Base-by-base conservation (phyloP, 202 grass and related monocot genomes). In the Musa balbisiana region DNA sequence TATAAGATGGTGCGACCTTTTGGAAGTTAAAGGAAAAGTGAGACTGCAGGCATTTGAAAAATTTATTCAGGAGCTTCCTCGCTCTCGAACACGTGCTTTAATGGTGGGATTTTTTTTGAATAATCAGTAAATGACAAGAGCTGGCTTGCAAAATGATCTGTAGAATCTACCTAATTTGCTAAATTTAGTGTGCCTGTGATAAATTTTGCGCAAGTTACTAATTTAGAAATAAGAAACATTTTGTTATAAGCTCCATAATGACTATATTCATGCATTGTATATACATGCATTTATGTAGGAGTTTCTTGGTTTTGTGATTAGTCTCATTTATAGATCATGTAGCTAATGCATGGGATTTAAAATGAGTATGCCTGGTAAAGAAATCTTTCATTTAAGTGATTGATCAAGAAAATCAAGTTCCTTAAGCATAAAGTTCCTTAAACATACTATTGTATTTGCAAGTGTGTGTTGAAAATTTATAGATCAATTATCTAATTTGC, bases 1-100 rank as follows among this genome's bases (percentile, higher is more conserved):
- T 73, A 72, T 87, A 55, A 59, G 22, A 11, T 87, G 85, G 81
- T 69, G 81, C 3, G 43, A 76, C 17, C 49, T 49, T 65, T 49
- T 87, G 55, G 85, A 83, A 83, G 76, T 87, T 52, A 83, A 83
- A 69, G 73, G 81, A 80, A 83, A 76, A 80, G 85, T 87, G 20
- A 76, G 75, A 73, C 51, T 80, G 29, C 73, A 80, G 20, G 77
- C 63, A 54, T 83, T 87, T 78, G 68, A 87, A 80, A 83, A 83
- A 23, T 87, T 83, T 29, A 51, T 87, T 53, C 63, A 83, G 68
- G 85, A 87, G 22, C 81, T 87, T 80, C 78, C 66, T 55, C 73
- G 65, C 43, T 83, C 73, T 77, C 67, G 69, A 67, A 77, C 58
- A n/a, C 85, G 85, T 17, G 75, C 81, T 62, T 73, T 87, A 62